Conservation (phyloP, 495 filamentous ascomycete genomes). For the Friedmanniomyces simplex region DNA sequence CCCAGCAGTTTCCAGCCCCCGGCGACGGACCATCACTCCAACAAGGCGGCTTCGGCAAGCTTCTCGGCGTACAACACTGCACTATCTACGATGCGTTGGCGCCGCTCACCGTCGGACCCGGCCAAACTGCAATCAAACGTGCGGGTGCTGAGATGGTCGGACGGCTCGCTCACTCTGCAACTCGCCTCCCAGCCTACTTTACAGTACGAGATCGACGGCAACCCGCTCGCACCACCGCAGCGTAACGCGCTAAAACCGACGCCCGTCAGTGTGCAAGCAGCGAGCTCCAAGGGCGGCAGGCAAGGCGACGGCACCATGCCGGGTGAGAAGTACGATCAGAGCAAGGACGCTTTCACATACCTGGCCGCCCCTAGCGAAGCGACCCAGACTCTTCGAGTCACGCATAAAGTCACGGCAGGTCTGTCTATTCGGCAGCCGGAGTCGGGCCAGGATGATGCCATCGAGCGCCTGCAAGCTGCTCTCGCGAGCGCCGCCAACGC, state of each 20-base stretch:
- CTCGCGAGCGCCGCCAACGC: slow-evolving; percentile 51
- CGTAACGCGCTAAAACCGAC: slow-evolving; percentile 37
- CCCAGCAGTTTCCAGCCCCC: slow-evolving; percentile 60
- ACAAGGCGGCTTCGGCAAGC: slow-evolving; percentile 27
- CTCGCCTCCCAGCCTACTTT: slow-evolving; percentile 58
- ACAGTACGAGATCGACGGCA: slow-evolving; percentile 69
- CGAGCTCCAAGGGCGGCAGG: slow-evolving; percentile 8
- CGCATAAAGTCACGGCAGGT: slow-evolving; percentile 70
- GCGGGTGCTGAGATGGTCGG: slow-evolving; percentile 69
- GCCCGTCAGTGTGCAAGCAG: slow-evolving; percentile 31
- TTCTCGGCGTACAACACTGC: slow-evolving; percentile 55
- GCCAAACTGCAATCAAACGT: slow-evolving; percentile 61
- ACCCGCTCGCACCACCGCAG: slow-evolving; percentile 59
- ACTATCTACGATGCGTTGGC: slow-evolving; percentile 59
- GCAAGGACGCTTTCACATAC: slow-evolving; percentile 73
- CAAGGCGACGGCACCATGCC: slow-evolving; percentile 7
- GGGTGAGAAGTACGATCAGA: slow-evolving; percentile 46
- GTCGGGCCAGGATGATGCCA: slow-evolving; percentile 63
- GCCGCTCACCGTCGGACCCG: slow-evolving; percentile 52
- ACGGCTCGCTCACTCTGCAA: slow-evolving; percentile 74
- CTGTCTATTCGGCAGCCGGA: slow-evolving; percentile 61
- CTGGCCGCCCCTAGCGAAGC: slow-evolving; percentile 62
- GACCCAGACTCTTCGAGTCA: slow-evolving; percentile 58
- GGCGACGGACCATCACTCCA: slow-evolving; percentile 42
- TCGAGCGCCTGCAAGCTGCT: slow-evolving; percentile 59